phyloP scores from a whole-genome alignment of 352 stramenopile genomes.

The Nothophytophthora sp. region DNA sequence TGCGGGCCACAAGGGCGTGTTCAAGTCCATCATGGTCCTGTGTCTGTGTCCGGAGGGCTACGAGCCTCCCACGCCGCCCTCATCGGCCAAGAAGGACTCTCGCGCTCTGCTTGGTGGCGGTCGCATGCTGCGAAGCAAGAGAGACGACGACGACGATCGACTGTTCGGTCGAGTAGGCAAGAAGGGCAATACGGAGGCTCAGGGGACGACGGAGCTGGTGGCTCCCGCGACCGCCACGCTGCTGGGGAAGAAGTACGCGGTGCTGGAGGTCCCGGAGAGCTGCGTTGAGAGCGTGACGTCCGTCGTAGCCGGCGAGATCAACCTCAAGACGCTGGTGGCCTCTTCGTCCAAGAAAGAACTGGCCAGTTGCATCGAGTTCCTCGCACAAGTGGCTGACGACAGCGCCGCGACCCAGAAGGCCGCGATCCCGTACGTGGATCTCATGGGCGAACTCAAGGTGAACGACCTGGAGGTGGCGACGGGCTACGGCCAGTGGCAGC shows the following conservation, averaged over 20 bases:
- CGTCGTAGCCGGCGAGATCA: slow-evolving; percentile 37
- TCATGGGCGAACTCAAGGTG: slow-evolving; percentile 75
- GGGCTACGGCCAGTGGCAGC: slow-evolving; percentile 62
- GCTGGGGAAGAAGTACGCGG: slow-evolving; percentile 64
- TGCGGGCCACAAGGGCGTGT: slow-evolving; percentile 35
- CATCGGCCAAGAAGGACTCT: slow-evolving; percentile 18
- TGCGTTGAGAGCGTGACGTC: slow-evolving; percentile 73
- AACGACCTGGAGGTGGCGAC: slow-evolving; percentile 80
- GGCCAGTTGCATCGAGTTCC: slow-evolving; percentile 61
- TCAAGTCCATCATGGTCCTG: slow-evolving; percentile 76
- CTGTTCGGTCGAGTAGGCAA: slow-evolving; percentile 39
- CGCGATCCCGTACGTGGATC: slow-evolving; percentile 58
- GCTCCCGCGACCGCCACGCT: slow-evolving; percentile 58
- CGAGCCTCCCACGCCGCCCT: slow-evolving; percentile 38
- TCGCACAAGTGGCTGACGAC: slow-evolving; percentile 82
- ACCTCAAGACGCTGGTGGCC: slow-evolving; percentile 64
- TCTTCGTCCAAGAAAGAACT: slow-evolving; percentile 77
- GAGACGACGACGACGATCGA: slow-evolving; percentile 45
- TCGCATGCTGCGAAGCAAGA: slow-evolving; percentile 55
- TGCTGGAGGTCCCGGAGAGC: slow-evolving; percentile 79
- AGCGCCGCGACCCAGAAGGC: slow-evolving; percentile 41
- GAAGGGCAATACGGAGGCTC: slow-evolving; percentile 31
- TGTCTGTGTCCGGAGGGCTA: slow-evolving; percentile 73
- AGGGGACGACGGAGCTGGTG: slow-evolving; percentile 44
- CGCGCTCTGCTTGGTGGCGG: slow-evolving; percentile 26